Percentiles rank a stretch among this genome's conserved stretches.
Conservation (phyloP, 352 stramenopile genomes). For the Blastocystis sp. region DNA sequence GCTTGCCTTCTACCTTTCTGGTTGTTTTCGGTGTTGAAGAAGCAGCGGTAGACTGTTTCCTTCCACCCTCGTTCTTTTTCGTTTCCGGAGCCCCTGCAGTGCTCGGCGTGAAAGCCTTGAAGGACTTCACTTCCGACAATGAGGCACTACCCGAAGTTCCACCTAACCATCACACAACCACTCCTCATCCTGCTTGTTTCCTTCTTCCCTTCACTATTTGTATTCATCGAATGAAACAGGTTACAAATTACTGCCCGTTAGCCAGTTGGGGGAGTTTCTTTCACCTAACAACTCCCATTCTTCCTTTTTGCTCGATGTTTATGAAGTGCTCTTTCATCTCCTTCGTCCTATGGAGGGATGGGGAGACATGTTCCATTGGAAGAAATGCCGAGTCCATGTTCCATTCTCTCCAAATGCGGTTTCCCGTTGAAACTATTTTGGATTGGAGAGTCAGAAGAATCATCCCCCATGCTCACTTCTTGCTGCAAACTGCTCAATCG, state of each 20-base stretch:
- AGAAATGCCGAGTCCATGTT: neutral
- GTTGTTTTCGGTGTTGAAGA: neutral
- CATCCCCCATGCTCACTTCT: neutral
- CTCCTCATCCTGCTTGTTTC: neutral
- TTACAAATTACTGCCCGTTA: neutral
- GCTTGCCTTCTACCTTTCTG: neutral
- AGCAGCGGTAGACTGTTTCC: neutral
- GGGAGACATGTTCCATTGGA: neutral
- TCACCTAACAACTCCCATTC: neutral
- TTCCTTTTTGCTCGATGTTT: neutral
- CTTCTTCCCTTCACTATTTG: too few species aligned
- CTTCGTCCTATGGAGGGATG: neutral
- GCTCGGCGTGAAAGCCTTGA: neutral
- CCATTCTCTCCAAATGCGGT: too few species aligned
- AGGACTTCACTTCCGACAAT: slow-evolving; percentile 3
- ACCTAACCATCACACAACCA: neutral
- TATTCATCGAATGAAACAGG: neutral
- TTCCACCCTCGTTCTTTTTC: neutral
- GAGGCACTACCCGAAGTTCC: neutral
- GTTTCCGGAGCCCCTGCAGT: neutral
- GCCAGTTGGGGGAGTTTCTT: neutral
- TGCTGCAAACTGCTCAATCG: neutral
- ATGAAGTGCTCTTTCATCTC: neutral
- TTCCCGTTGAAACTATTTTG: neutral
- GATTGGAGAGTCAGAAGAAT: neutral